Evolutionary conservation across 2,329 filamentous ascomycete genomes (phyloP), one percentile per base, ranked within the genome.

Genomic region (Dactylonectria estremocensis): DNA sequence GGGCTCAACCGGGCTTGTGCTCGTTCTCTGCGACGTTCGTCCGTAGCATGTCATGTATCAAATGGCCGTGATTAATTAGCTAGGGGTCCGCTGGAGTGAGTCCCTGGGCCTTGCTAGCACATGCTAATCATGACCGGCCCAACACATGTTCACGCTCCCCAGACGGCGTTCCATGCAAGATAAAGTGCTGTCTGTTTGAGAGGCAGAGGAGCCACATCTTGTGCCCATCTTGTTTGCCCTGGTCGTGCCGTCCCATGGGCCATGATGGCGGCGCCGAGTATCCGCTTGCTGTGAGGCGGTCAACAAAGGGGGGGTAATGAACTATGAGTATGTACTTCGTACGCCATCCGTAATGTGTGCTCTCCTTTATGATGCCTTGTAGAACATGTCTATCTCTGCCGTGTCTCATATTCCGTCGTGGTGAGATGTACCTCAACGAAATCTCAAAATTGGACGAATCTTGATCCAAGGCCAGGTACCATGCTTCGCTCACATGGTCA

Each of bases 101-200:
- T 43, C 40, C 40, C 40, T 43, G 40, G 14, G 40, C 40, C 40
- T 43, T 43, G 40, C 14, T 18, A 54, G 49, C 37, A 37, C 37
- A 37, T 37, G 33, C 56, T 50, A 24, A 52, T 10, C 10, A 35
- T 22, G 33, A 33, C 60, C 20, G 46, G 33, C 43, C 52, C 48
- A 50, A 33, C 57, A 45, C 48, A 64, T 69, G 49, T 64, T 55
- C 64, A 45, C 52, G 55, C 20, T 64, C 64, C 63, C 60, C 49
- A 63, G 55, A 63, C 58, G 61, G 55, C 62, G 48, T 50, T 62
- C 63, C 61, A 75, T 75, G 73, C 74, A 74, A 74, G 70, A 74
- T 71, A 74, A 55, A 73, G 70, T 67, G 70, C 61, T 48, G 49
- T 24, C 48, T 45, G 45, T 49, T 37, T 28, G 24, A 28, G 24